These are phyloP conservation scores for Teunomyces gatunensis DNA, from an alignment of 805 yeast genomes.

Conservation along the genomic window DNA sequence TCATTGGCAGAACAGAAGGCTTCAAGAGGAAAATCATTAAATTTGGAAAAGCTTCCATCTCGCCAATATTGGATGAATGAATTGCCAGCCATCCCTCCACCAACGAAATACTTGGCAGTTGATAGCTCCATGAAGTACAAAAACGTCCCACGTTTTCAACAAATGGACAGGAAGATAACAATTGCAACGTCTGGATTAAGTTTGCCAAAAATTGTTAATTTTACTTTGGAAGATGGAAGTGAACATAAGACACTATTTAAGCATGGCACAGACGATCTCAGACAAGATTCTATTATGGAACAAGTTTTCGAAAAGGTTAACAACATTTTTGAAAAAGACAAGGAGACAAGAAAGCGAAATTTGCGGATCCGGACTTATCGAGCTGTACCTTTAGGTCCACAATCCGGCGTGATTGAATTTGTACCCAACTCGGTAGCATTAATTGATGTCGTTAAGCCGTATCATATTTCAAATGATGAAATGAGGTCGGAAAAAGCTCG, in stretches of 20 bases:
- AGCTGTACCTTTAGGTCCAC: conserved; percentile 86
- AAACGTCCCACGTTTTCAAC: conserved; percentile 44
- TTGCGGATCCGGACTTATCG: conserved; percentile 77
- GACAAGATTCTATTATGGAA: conserved; percentile 97
- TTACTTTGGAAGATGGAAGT: conserved; percentile 57
- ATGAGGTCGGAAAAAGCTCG: conserved; percentile 59
- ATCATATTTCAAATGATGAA: conserved; percentile 53
- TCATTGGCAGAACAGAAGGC: conserved; percentile 49
- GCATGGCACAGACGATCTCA: conserved; percentile 84
- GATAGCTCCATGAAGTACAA: conserved; percentile 45
- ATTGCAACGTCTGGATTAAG: conserved; percentile 86
- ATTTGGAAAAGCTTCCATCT: conserved; percentile 32
- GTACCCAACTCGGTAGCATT: conserved; percentile 75
- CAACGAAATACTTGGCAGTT: conserved; percentile 51
- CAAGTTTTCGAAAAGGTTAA: conserved; percentile 92
- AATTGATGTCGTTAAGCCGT: conserved; percentile 60
- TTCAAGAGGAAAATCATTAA: conserved; percentile 29
- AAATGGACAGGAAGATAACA: conserved; percentile 44
- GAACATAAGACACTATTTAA: conserved; percentile 64
- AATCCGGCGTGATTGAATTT: conserved; percentile 86
- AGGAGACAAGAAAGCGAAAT: conserved; percentile 53
- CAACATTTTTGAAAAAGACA: conserved; percentile 53
- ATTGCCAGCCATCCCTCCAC: conserved; percentile 62
- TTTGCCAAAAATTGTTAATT: conserved; percentile 73
- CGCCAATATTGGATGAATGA: conserved; percentile 45